A percentile compares a stretch with the other conserved stretches of the same genome.
These are phyloP conservation scores for Calcarisporium arbuscula DNA, from an alignment of 2,329 filamentous ascomycete genomes.

Conservation along the genomic window DNA sequence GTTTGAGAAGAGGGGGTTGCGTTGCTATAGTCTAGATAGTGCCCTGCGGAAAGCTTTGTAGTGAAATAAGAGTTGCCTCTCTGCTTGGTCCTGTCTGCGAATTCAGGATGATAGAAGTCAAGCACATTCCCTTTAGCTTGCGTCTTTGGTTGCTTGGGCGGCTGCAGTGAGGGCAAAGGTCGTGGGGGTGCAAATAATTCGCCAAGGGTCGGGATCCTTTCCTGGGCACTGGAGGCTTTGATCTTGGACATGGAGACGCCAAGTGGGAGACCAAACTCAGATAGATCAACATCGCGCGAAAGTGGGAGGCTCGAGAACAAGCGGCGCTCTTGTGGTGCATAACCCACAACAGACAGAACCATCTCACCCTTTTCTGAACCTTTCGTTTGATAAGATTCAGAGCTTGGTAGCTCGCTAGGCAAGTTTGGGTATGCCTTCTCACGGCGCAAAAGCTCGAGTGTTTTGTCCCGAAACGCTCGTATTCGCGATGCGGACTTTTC, in stretches of 20 bases:
- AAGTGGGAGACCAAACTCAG: slow-evolving; percentile 56
- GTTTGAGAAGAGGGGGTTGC: slow-evolving; percentile 48
- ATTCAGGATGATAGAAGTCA: slow-evolving; percentile 47
- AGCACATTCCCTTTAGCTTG: slow-evolving; percentile 56
- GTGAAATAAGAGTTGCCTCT: slow-evolving; percentile 57
- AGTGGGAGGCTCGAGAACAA: slow-evolving; percentile 75
- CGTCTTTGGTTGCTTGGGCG: slow-evolving; percentile 65
- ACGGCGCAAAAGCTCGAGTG: slow-evolving; percentile 55
- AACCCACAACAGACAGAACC: slow-evolving; percentile 72
- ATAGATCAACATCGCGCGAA: slow-evolving; percentile 22
- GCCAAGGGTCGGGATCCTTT: slow-evolving; percentile 59
- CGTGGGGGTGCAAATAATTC: slow-evolving; percentile 67
- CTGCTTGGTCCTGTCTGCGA: slow-evolving; percentile 48
- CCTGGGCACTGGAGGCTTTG: slow-evolving; percentile 27
- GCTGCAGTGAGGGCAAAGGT: slow-evolving; percentile 58
- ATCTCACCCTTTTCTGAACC: slow-evolving; percentile 39
- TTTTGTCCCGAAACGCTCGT: slow-evolving; percentile 53
- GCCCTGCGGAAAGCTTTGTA: slow-evolving; percentile 58
- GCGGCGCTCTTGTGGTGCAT: slow-evolving; percentile 66
- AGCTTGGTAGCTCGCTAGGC: slow-evolving; percentile 30
- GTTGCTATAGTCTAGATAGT: slow-evolving; percentile 66
- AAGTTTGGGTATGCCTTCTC: slow-evolving; percentile 47
- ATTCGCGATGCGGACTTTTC: slow-evolving; percentile 37
- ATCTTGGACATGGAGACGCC: slow-evolving; percentile 53
- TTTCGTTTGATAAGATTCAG: slow-evolving; percentile 31